Evolutionary conservation across 1,284 basidiomycete genomes (phyloP).

Genomic region (Ceratobasidium theobromae): DNA sequence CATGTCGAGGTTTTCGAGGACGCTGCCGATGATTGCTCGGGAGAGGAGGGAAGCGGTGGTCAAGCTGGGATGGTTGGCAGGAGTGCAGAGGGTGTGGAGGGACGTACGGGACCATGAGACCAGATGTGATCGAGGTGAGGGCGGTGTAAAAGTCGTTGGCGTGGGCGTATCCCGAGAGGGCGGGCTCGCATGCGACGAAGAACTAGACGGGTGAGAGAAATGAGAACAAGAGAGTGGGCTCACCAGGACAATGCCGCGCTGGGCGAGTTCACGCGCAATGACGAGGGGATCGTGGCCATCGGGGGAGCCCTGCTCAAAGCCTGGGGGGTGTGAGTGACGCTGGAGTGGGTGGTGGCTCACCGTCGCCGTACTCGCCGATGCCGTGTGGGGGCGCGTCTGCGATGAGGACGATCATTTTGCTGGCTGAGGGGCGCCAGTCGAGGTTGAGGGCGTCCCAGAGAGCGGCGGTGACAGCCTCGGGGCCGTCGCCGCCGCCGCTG

Average conservation of each 20-base stretch:
- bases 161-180: conserved; percentile 91
- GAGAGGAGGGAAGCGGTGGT: conserved; percentile 94
- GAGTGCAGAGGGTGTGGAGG: background rate
- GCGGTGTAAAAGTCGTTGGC: conserved; percentile 96
- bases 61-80: conserved; percentile 44
- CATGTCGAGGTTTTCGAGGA: conserved; percentile 98
- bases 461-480: conserved; percentile 96
- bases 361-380: conserved; percentile 90
- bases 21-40: conserved; percentile 97
- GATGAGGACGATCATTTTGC: conserved; percentile 94
- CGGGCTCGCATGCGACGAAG: conserved; percentile 98
- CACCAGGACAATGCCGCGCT: conserved; percentile 85
- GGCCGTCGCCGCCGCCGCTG: conserved; percentile 95
- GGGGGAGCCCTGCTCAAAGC: conserved; percentile 89
- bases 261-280: conserved; percentile 87
- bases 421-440: conserved; percentile 88
- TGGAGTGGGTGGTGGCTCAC: conserved; percentile 47
- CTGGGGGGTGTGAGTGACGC: conserved; percentile 46
- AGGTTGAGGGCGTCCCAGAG: conserved; percentile 83
- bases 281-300: conserved; percentile 90
- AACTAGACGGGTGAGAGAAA: conserved; percentile 58
- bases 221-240: conserved; percentile 39
- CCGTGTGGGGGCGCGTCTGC: conserved; percentile 98
- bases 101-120: conserved; percentile 79
- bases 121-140: conserved; percentile 88